A percentile compares a stretch with the other conserved stretches of the same genome.
These are phyloP conservation scores for Gossypium longicalyx DNA, from an alignment of 345 rosid species.

Conservation along the genomic window DNA sequence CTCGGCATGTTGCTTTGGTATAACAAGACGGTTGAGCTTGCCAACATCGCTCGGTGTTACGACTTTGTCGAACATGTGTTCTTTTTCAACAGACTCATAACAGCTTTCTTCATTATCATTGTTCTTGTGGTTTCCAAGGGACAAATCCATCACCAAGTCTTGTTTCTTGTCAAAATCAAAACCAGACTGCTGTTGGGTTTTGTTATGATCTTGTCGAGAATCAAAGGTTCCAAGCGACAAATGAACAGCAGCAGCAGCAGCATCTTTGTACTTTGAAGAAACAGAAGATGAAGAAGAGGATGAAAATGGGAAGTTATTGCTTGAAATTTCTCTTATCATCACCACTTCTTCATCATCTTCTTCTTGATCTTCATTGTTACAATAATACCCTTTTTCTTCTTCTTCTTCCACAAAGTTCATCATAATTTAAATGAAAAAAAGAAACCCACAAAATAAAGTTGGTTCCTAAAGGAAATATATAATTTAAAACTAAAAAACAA, in stretches of 20 bases:
- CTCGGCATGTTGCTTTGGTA: slow-evolving; percentile 85
- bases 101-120: background rate
- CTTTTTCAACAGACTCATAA: slow-evolving; percentile 37
- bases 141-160: slow-evolving; percentile 35
- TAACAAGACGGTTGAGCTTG: slow-evolving; percentile 69
- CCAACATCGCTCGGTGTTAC: slow-evolving; percentile 87
- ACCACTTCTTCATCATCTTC: slow-evolving; percentile 25
- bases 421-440: slow-evolving; percentile 28
- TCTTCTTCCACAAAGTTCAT: slow-evolving; percentile 37
- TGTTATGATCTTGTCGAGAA: slow-evolving; percentile 20
- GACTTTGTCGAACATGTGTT: slow-evolving; percentile 78
- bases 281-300: slow-evolving; percentile 27
- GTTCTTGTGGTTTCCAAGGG: slow-evolving; percentile 31
- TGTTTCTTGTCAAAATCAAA: slow-evolving; percentile 32
- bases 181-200: slow-evolving; percentile 16
- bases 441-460: background rate
- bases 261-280: slow-evolving; percentile 21
- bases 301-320: slow-evolving; percentile 22
- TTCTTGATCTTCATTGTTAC: slow-evolving; percentile 26
- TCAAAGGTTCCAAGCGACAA: slow-evolving; percentile 28
- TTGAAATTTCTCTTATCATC: background rate
- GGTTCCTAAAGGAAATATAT: background rate
- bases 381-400: slow-evolving; percentile 27
- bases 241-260: background rate
- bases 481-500: slow-evolving; percentile 4